phyloP scores from a whole-genome alignment of 106 monocot species.

The Amphibolis antarctica region DNA sequence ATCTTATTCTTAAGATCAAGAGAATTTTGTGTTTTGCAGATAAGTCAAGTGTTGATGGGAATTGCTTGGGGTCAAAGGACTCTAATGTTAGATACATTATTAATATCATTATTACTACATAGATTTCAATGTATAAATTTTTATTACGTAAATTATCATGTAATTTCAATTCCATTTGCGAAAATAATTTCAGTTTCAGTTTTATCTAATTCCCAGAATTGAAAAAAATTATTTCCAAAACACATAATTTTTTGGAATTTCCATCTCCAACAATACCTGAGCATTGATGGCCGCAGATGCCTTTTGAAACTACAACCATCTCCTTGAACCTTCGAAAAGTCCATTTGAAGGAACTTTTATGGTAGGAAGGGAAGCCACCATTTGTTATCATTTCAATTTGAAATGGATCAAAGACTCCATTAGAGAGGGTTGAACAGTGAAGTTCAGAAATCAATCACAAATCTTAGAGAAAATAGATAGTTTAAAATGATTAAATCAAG shows the following conservation, averaged over 20 bases:
- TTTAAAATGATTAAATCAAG: too few species aligned
- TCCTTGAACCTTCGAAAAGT: conserved; percentile 14
- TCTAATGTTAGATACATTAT: conserved; percentile 50
- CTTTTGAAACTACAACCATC: conserved; percentile 22
- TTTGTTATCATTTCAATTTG: conserved; percentile 21
- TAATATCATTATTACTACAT: background rate
- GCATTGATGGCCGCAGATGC: conserved; percentile 19
- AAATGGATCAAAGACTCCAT: too few species aligned
- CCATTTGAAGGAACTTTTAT: conserved; percentile 15
- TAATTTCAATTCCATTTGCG: too few species aligned
- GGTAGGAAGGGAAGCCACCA: conserved; percentile 20
- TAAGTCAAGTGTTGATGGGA: conserved; percentile 44
- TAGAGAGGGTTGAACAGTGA: too few species aligned
- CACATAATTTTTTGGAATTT: conserved; percentile 12
- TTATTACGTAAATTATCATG: too few species aligned
- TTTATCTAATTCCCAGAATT: too few species aligned
- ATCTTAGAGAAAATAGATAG: too few species aligned
- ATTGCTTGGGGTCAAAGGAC: conserved; percentile 42
- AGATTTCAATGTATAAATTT: too few species aligned
- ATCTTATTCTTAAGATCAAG: conserved; percentile 69
- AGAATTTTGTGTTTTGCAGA: conserved; percentile 57
- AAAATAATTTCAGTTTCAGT: too few species aligned
- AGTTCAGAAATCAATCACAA: too few species aligned
- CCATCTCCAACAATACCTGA: conserved; percentile 15
- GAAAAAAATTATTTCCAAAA: background rate